phyloP scores from a whole-genome alignment of 2,329 filamentous ascomycete genomes.

The Fusarium sp. region DNA sequence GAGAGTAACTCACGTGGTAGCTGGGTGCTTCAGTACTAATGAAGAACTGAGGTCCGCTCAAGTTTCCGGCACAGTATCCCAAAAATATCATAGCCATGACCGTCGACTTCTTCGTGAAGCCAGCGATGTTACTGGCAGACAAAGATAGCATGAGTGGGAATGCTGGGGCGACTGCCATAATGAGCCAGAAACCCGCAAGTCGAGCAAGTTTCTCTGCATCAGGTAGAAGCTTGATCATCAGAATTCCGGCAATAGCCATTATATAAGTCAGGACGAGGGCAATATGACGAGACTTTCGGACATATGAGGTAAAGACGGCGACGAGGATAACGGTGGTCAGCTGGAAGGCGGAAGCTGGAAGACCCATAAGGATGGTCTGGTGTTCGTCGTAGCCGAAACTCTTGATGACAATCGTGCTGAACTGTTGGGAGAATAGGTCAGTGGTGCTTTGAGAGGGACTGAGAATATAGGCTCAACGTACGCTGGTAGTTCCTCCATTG shows the following conservation, averaged over 20 bases:
- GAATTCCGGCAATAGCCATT: constrained; percentile 19
- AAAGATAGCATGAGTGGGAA: constrained; percentile 20
- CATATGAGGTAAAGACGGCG: constrained; percentile 12
- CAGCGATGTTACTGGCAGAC: constrained; percentile 15
- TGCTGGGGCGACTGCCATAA: neutral
- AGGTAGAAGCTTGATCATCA: constrained; percentile 22
- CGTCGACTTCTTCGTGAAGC: constrained; percentile 20
- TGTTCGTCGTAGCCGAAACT: constrained; percentile 23
- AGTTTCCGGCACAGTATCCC: constrained; percentile 22
- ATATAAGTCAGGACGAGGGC: constrained; percentile 16
- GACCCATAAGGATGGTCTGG: constrained; percentile 24
- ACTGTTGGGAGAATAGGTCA: neutral
- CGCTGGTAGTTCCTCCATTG: constrained; percentile 5
- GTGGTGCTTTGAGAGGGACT: too few relatives aligned
- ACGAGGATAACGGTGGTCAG: constrained; percentile 16
- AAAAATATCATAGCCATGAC: constrained; percentile 29
- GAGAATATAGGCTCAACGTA: neutral
- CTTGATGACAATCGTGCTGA: constrained; percentile 26
- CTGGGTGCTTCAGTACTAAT: constrained; percentile 3
- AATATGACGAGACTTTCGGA: constrained; percentile 14
- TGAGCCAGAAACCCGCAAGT: constrained; percentile 16
- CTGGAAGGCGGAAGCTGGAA: constrained; percentile 18
- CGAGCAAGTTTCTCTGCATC: constrained; percentile 5
- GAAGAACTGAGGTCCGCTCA: constrained; percentile 19
- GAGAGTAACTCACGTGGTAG: neutral